Evolutionary conservation across 2,329 filamentous ascomycete genomes (phyloP).

Genomic region (Colletotrichum nymphaeae): DNA sequence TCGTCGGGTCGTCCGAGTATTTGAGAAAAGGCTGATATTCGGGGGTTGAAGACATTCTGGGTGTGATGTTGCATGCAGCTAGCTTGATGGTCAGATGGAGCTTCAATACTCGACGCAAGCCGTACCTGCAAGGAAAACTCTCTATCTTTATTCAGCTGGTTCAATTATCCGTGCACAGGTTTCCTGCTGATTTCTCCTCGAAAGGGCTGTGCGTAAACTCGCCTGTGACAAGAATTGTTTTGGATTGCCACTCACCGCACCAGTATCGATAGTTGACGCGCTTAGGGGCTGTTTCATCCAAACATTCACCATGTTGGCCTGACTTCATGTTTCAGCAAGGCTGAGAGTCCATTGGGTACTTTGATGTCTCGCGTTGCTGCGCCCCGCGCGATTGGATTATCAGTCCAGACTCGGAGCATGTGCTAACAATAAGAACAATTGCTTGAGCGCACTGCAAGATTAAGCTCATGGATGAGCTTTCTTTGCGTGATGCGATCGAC

Average conservation of each 20-base stretch:
- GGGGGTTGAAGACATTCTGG: constrained; percentile 31
- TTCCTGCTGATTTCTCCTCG: background rate
- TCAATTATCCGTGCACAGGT: background rate
- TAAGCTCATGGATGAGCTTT: background rate
- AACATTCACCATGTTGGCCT: background rate
- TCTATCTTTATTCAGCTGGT: constrained; percentile 13
- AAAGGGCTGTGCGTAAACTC: background rate
- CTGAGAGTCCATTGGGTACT: background rate
- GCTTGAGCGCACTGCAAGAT: too few species aligned
- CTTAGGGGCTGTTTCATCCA: constrained; percentile 17
- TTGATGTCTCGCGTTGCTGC: background rate
- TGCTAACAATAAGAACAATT: background rate
- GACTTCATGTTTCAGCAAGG: constrained; percentile 12
- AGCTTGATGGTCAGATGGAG: constrained; percentile 7
- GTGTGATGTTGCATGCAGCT: constrained; percentile 18
- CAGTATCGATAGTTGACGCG: background rate
- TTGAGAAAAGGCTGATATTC: constrained; percentile 37
- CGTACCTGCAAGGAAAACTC: background rate
- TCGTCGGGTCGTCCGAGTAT: constrained; percentile 35
- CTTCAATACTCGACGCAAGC: accelerated
- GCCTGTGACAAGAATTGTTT: constrained; percentile 25
- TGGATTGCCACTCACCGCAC: background rate
- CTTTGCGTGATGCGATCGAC: too few species aligned
- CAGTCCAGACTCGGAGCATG: background rate
- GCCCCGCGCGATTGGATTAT: constrained; percentile 4